These are phyloP conservation scores for Fusarium bulbicola DNA, from an alignment of 2,329 filamentous ascomycete genomes.

Conservation along the genomic window DNA sequence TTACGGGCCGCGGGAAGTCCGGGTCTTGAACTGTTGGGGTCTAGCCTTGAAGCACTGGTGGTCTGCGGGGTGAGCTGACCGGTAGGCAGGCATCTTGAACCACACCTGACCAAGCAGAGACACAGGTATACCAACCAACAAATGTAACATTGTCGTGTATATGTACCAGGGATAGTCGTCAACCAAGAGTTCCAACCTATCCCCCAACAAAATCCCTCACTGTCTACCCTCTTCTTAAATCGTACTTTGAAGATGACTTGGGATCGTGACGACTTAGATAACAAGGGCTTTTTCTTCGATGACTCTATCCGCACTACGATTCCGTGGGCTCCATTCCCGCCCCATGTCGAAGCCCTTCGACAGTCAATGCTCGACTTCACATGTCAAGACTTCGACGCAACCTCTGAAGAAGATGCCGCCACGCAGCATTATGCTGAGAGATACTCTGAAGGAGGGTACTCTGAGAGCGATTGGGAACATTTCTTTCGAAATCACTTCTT, in stretches of 20 bases:
- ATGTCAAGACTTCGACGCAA: neutral
- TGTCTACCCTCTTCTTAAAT: neutral
- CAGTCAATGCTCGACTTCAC: neutral
- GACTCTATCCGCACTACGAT: neutral
- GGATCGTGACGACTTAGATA: neutral
- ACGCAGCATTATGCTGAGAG: accelerated
- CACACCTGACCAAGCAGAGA: too few species aligned
- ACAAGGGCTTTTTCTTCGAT: neutral
- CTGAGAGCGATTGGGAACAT: neutral
- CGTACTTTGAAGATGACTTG: neutral
- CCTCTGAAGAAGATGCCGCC: neutral
- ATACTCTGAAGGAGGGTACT: neutral
- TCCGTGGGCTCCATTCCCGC: neutral
- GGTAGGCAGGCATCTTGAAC: too few species aligned
- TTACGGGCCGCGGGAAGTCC: too few species aligned
- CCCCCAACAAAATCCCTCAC: too few species aligned
- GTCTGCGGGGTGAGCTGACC: too few species aligned
- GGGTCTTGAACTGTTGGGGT: too few species aligned
- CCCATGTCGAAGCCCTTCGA: too few species aligned
- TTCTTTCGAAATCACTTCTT: neutral
- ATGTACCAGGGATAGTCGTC: too few species aligned
- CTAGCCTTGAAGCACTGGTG: too few species aligned
- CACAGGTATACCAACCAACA: too few species aligned
- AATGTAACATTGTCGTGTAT: too few species aligned
- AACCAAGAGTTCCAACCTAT: accelerated